Evolutionary conservation across 2,329 filamentous ascomycete species (phyloP), one percentile per base, ranked within the genome.

Genomic region (Gaeumannomyces tritici): DNA sequence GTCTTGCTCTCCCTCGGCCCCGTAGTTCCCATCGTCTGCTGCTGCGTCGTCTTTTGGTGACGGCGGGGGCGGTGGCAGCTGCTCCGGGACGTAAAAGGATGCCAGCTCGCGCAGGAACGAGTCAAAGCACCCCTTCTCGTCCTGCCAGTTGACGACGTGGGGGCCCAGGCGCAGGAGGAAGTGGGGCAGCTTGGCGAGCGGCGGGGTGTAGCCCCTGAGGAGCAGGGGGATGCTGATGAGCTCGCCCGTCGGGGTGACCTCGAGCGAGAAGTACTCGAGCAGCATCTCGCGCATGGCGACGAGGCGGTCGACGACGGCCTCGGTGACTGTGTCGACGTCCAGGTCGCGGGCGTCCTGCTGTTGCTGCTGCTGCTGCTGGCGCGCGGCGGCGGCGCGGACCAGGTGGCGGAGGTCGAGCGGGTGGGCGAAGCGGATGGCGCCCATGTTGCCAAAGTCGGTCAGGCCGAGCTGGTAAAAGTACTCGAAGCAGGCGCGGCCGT

Each of bases 391-490:
- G 55, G 96, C 83, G 15, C 78, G 76, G 18, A 99, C 80, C 7
- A 98, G 74, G 63, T 89, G 85, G 5, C 80, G 77, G 6, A 99
- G 76, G 63, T 86, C 80, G 1, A 97, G 81, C 0, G 91, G 83
- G 2, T 91, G 90, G 59, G 86, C 84, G 69, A 99, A 91, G 13
- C 84, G 86, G 63, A 99, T 92, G 27, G 80, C 75, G 3, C 95
- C 95, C 70, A 96, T 97, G 72, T 99, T 99, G 1, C 89, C 91
- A 75, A 99, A 99, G 71, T 99, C 92, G 0, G 92, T 96, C 47
- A 99, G 82, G 0, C 92, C 93, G 26, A 98, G 77, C 75, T 99
- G 95, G 76, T 99, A 99, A 73, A 98, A 96, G 73, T 93, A 96
- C 69, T 98, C 93, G 65, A 87, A 89, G 72, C 86, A 90, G 1